Conservation (phyloP, 768 basidiomycete genomes). For the Gymnopilus junonius region DNA sequence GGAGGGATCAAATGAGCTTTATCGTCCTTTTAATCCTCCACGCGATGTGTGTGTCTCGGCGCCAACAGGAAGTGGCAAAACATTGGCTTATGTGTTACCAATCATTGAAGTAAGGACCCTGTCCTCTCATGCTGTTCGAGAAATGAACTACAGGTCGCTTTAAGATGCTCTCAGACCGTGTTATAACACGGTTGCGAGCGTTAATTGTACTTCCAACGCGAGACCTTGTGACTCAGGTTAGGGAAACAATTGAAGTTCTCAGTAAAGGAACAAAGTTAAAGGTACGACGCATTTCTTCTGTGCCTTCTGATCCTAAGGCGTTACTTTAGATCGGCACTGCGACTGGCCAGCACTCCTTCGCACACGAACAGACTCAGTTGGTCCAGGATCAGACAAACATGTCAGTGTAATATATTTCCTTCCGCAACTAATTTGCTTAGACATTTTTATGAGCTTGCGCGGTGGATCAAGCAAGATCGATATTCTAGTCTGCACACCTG, state of each 20-base stretch:
- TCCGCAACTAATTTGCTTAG: neutral
- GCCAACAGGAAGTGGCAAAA: constrained; percentile 98
- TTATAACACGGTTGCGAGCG: constrained; percentile 85
- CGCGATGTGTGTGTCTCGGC: constrained; percentile 93
- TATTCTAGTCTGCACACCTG: constrained; percentile 94
- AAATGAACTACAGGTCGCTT: neutral
- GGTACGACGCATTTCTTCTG: constrained; percentile 43
- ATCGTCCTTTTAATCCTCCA: constrained; percentile 67
- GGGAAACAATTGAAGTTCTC: constrained; percentile 88
- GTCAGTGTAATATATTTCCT: constrained; percentile 42
- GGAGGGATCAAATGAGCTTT: constrained; percentile 50
- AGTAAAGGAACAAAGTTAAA: constrained; percentile 87
- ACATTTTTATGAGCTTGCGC: constrained; percentile 49
- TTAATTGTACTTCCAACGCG: constrained; percentile 92
- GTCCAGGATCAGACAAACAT: constrained; percentile 58
- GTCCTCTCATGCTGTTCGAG: neutral
- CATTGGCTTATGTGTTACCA: constrained; percentile 93
- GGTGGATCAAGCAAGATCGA: constrained; percentile 94
- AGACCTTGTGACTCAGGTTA: constrained; percentile 90
- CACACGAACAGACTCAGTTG: constrained; percentile 86
- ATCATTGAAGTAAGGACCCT: constrained; percentile 72
- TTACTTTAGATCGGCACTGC: constrained; percentile 68
- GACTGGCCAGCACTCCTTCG: constrained; percentile 93
- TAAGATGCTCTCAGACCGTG: constrained; percentile 71
- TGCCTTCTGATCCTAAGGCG: neutral